Evolutionary conservation across 2,329 filamentous ascomycete species (phyloP), one percentile per base, ranked within the genome.

Genomic region (Phoma sp.): DNA sequence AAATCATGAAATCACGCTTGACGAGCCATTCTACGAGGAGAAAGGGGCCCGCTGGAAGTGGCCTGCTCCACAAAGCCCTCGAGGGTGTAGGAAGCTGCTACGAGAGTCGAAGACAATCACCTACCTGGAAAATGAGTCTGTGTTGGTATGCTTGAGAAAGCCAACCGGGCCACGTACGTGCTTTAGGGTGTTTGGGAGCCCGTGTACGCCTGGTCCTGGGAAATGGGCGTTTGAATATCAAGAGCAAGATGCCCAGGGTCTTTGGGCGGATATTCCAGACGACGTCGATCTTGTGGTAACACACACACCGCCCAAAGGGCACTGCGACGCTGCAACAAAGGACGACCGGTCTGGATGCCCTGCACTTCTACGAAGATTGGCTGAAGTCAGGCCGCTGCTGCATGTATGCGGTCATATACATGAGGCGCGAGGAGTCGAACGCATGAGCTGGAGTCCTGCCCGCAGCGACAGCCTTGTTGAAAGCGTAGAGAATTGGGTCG

Each of bases 1-100:
- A 25, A 93, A 92, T 69, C 90, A 92, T 73, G 90, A 92, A 68
- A 79, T 90, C 44, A 89, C 88, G 0, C 81, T 92, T 6, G 89
- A 92, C 66, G 63, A 77, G n/a, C 69, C 78, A 3, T 91, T 89
- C 70, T 88, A 86, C 69, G 64, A 74, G 8, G 71, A 82, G 36
- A 79, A 86, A 62, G 81, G 82, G 0, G 64, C 68, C 1, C 76
- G 77, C 47, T 85, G 87, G 65, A 85, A 87, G 67, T 86, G 84
- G 64, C 81, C 85, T 45, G 66, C 70, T 3, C 78, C 79, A 0
- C 83, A 89, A 66, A 81, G 84, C 29, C 70, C 82, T 0, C 70
- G 74, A 7, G 77, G 78, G 29, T 90, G 87, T 67, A 76, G 83
- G 33, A 70, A 76, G 0, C 75, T 91, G 2, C 64, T 91, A 5